Conservation (phyloP, 1,284 basidiomycete species). For the Boletus sp. region DNA sequence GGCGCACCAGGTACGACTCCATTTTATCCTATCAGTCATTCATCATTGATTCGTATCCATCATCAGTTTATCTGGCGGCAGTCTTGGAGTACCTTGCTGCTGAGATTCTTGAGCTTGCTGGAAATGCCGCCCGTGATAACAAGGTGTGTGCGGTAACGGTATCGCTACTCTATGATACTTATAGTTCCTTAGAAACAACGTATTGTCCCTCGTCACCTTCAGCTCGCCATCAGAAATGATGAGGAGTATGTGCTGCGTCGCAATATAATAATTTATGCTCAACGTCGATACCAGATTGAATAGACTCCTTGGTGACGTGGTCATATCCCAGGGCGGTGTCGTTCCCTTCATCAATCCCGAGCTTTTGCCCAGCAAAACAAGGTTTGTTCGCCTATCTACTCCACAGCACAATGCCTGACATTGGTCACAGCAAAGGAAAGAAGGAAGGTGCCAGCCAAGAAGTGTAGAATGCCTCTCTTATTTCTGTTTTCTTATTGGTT, state of each 20-base stretch:
- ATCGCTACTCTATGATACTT: background rate
- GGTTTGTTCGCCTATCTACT: conserved; percentile 17
- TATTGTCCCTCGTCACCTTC: conserved; percentile 86
- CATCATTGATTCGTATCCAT: background rate
- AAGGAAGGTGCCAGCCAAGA: conserved; percentile 33
- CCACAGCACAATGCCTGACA: conserved; percentile 2
- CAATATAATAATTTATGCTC: background rate
- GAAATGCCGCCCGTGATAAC: conserved; percentile 66
- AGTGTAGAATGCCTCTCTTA: conserved; percentile 19
- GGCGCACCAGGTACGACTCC: conserved; percentile 50
- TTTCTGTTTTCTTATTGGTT: conserved; percentile 17
- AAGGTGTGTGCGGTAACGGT: too few species aligned
- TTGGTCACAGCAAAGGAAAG: conserved; percentile 30
- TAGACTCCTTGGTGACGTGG: conserved; percentile 78
- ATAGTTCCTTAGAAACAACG: conserved; percentile 55
- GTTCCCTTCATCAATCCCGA: conserved; percentile 64
- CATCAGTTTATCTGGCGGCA: conserved; percentile 67
- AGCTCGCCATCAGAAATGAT: conserved; percentile 86
- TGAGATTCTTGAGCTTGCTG: conserved; percentile 75
- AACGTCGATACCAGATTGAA: conserved; percentile 46
- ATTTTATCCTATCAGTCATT: background rate
- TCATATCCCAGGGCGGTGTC: conserved; percentile 91
- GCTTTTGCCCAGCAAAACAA: conserved; percentile 47
- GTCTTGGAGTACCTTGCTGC: conserved; percentile 72
- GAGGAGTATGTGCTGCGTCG: conserved; percentile 57